A percentile compares a stretch with the other conserved stretches of the same genome.
Evolutionary conservation across 192 early-diverging fungal species (phyloP).

Genomic region (Coemansia sp.): DNA sequence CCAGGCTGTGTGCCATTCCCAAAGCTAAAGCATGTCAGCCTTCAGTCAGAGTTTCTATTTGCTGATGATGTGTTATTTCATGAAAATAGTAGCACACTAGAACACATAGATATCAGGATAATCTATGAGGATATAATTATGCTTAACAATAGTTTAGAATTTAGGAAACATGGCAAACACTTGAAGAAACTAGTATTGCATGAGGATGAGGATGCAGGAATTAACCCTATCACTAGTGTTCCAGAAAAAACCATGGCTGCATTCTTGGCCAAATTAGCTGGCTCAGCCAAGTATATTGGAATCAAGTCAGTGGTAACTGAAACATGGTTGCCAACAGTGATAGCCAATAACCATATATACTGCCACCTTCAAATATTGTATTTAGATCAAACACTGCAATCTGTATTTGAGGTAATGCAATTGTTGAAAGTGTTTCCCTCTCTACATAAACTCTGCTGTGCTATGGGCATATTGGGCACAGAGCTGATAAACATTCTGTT

Average conservation of each 20-base stretch:
- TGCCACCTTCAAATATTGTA: background rate
- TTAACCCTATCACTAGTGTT: background rate
- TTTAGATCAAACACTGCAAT: background rate
- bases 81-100: constrained; percentile 3
- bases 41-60: background rate
- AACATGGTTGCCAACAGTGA: background rate
- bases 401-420: background rate
- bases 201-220: background rate
- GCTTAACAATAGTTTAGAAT: background rate
- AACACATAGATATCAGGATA: background rate
- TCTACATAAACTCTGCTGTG: background rate
- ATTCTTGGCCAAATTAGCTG: background rate
- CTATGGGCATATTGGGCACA: background rate
- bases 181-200: background rate
- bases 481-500: no score
- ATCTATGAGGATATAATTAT: background rate
- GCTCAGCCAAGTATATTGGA: background rate
- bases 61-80: constrained; percentile 12
- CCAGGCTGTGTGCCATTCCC: background rate
- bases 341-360: no score
- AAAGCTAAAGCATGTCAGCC: background rate
- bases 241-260: background rate
- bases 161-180: background rate
- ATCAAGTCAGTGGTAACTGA: no score
- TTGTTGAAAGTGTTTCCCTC: background rate